Percentiles rank a stretch among this genome's conserved stretches.
Evolutionary conservation across 2,329 filamentous ascomycete genomes (phyloP).

Genomic region (Clonostachys chloroleuca): DNA sequence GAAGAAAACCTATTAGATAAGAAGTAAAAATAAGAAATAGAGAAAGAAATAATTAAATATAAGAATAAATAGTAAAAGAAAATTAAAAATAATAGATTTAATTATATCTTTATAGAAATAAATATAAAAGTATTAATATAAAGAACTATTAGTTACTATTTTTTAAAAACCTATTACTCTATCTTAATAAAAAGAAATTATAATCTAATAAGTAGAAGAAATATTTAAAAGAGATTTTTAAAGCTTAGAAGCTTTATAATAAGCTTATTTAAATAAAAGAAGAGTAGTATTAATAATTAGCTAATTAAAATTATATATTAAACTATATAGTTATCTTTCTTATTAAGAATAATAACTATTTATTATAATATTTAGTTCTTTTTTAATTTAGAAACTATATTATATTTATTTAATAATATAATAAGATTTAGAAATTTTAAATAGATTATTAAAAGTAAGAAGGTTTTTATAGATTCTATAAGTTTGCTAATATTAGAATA

Average conservation of each 20-base stretch:
- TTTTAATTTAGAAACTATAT: no score
- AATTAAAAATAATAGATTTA: neutral
- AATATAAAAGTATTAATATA: no score
- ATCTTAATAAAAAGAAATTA: no score
- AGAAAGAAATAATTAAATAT: neutral
- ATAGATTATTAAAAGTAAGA: neutral
- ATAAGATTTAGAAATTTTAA: neutral
- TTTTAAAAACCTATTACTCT: no score
- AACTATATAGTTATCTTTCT: neutral
- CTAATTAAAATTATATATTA: neutral
- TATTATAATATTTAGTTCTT: no score
- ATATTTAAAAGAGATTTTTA: neutral
- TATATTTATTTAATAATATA: neutral
- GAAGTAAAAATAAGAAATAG: neutral
- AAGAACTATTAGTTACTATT: no score
- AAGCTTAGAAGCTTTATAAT: neutral
- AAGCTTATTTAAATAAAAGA: neutral
- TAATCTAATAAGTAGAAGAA: no score
- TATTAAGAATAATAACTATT: neutral
- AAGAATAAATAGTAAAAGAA: conserved; percentile 1
- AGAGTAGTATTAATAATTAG: neutral
- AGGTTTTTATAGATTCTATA: neutral
- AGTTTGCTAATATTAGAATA: neutral
- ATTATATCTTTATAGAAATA: no score
- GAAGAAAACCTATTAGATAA: neutral